Conservation (phyloP, 441 rosid genomes). For the Syzygium malaccense region DNA sequence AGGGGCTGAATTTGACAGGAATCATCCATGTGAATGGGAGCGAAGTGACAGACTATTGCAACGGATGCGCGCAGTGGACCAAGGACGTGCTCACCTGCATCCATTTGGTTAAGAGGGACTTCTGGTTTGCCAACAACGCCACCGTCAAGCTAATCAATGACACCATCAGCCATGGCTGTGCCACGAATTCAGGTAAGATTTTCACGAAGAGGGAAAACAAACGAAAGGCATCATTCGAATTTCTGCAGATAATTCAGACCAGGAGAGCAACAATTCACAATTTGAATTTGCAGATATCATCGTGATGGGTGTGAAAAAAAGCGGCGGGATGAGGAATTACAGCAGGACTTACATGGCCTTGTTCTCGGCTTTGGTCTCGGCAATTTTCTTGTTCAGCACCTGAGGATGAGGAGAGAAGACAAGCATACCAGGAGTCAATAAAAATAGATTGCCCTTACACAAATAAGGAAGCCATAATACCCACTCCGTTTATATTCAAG, state of each 20-base stretch:
- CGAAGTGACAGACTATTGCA: constrained; percentile 18
- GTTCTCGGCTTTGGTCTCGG: neutral
- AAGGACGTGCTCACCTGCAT: constrained; percentile 17
- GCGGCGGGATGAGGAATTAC: neutral
- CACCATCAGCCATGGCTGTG: constrained; percentile 11
- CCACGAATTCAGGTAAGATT: neutral
- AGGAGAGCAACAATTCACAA: neutral
- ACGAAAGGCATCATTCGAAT: constrained; percentile 63
- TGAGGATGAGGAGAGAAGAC: neutral
- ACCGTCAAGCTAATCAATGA: neutral
- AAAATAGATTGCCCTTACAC: neutral
- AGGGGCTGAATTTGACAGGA: constrained; percentile 15
- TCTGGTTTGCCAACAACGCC: constrained; percentile 23
- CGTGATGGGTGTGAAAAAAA: neutral
- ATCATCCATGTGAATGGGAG: constrained; percentile 2
- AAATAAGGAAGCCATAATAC: neutral
- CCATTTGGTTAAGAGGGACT: constrained; percentile 15
- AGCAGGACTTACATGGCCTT: neutral
- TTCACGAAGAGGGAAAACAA: constrained; percentile 79
- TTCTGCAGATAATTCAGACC: neutral
- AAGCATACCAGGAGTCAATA: neutral
- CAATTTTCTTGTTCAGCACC: neutral
- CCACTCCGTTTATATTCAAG: neutral
- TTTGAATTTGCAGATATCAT: neutral
- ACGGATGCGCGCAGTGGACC: constrained; percentile 16